phyloP scores from a whole-genome alignment of 495 filamentous ascomycete species.

The Aspergillus saccharolyticus region DNA sequence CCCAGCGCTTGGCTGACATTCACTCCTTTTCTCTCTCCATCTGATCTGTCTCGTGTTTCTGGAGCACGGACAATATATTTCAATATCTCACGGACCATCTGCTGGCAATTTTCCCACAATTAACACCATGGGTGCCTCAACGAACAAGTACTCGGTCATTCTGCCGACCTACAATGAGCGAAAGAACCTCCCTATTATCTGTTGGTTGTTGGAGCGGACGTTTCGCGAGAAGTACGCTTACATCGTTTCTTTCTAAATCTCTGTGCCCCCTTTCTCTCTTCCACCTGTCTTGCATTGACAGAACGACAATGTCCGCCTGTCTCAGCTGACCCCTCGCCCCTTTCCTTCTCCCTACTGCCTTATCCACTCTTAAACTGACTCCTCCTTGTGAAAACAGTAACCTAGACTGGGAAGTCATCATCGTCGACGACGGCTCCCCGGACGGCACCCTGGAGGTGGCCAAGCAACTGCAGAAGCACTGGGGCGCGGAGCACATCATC shows the following conservation, averaged over 20 bases:
- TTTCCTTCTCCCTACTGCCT: neutral
- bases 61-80: neutral
- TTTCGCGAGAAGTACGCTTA: conserved; percentile 65
- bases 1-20: neutral
- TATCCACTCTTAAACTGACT: neutral
- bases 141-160: conserved; percentile 91
- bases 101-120: neutral
- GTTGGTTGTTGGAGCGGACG: conserved; percentile 84
- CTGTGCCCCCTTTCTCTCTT: no score
- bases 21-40: neutral
- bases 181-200: conserved; percentile 90
- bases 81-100: neutral
- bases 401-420: conserved; percentile 95
- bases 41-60: neutral
- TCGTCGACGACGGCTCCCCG: conserved; percentile 96
- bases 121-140: conserved; percentile 39
- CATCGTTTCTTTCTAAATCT: no score
- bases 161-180: conserved; percentile 98
- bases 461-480: conserved; percentile 80
- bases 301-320: no score
- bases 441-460: conserved; percentile 91
- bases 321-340: no score
- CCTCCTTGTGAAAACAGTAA: conserved; percentile 47
- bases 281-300: no score
- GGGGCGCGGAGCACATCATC: conserved; percentile 66